phyloP scores from a whole-genome alignment of 768 basidiomycete species.

The Pleurotus sapidus region DNA sequence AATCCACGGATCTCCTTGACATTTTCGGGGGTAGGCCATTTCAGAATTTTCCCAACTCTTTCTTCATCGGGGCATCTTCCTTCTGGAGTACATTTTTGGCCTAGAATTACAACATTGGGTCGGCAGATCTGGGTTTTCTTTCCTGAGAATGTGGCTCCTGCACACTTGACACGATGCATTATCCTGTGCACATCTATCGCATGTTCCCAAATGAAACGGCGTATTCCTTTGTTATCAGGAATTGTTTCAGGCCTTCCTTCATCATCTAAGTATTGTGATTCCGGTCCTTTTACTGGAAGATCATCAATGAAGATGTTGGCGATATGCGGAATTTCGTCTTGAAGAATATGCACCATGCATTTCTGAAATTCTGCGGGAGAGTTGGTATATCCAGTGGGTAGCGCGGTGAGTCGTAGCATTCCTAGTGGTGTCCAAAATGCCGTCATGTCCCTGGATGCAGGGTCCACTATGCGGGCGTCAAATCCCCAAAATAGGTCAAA shows the following conservation, averaged over 20 bases:
- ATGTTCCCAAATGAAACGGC: constrained; percentile 35
- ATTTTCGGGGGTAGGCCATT: too few relatives aligned
- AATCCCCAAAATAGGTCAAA: constrained; percentile 36
- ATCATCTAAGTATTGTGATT: constrained; percentile 14
- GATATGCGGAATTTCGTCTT: constrained; percentile 22
- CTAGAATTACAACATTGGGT: constrained; percentile 19
- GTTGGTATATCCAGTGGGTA: constrained; percentile 41
- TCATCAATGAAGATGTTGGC: constrained; percentile 13
- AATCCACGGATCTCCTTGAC: too few relatives aligned
- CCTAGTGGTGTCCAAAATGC: constrained; percentile 37
- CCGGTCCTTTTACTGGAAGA: constrained; percentile 12
- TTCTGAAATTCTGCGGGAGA: constrained; percentile 28
- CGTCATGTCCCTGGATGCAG: constrained; percentile 25
- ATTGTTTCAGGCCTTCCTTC: constrained; percentile 18
- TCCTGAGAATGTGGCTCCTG: constrained; percentile 25
- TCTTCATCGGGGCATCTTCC: constrained; percentile 22
- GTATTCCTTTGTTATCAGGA: constrained; percentile 22
- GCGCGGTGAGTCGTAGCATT: constrained; percentile 22
- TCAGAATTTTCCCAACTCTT: not conserved
- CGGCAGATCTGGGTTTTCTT: constrained; percentile 23
- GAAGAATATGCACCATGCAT: constrained; percentile 27
- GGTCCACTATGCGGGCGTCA: constrained; percentile 24
- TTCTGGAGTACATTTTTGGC: constrained; percentile 26
- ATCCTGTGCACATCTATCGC: constrained; percentile 29
- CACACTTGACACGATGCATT: constrained; percentile 24